A percentile compares a stretch with the other conserved stretches of the same genome.
Conservation (phyloP, 495 filamentous ascomycete species). For the Aspergillus incahuasiensis region DNA sequence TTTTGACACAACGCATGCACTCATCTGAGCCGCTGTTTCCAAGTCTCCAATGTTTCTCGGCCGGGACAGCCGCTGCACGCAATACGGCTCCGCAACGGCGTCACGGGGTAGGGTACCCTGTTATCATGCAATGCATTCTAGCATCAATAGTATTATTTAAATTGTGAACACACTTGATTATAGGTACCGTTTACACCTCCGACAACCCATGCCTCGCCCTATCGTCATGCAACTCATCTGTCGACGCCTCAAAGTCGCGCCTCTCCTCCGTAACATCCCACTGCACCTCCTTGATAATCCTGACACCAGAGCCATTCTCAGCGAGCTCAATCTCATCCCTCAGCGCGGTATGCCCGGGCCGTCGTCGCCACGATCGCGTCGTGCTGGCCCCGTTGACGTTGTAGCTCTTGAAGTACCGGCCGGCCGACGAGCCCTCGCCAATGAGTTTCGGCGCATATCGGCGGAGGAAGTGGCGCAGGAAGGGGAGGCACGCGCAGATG, state of each 20-base stretch:
- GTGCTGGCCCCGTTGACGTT: not conserved
- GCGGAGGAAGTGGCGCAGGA: slow-evolving; percentile 9
- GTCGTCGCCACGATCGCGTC: not conserved
- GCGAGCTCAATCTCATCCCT: slow-evolving; percentile 7
- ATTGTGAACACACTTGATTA: too few relatives aligned
- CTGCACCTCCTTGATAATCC: slow-evolving; percentile 12
- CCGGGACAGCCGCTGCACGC: not conserved
- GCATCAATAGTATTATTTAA: not conserved
- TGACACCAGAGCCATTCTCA: not conserved
- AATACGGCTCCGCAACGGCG: not conserved
- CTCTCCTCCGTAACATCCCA: slow-evolving; percentile 7
- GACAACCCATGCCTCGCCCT: not conserved
- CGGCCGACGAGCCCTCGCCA: slow-evolving; percentile 2
- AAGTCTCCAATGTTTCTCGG: not conserved
- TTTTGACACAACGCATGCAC: not conserved
- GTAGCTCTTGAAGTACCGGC: slow-evolving; percentile 4
- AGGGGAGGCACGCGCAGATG: slow-evolving; percentile 10
- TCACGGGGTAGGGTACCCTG: not conserved
- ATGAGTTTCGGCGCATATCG: slow-evolving; percentile 2
- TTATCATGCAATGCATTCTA: not conserved
- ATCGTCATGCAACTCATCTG: too few relatives aligned
- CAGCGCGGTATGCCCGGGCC: not conserved
- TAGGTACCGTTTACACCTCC: not conserved
- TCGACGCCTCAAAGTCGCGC: too few relatives aligned
- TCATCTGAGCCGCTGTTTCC: not conserved